phyloP scores from a whole-genome alignment of 2,329 filamentous ascomycete species.

The Pseudogymnoascus sp. region DNA sequence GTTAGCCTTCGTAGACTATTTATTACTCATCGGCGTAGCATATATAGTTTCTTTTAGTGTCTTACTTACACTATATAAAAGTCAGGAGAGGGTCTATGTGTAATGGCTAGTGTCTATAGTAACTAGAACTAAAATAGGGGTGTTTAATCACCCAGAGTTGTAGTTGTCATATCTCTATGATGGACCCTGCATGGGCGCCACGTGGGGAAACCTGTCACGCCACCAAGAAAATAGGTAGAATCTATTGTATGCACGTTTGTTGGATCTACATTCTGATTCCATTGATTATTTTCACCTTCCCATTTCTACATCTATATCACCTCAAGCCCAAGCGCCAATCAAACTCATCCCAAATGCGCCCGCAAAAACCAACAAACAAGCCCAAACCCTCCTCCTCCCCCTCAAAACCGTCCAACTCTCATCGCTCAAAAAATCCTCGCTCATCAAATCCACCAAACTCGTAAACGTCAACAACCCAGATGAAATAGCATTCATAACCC shows the following conservation, averaged over 20 bases:
- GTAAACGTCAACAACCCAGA: slow-evolving; percentile 71
- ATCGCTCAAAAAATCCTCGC: slow-evolving; percentile 70
- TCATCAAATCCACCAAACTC: slow-evolving; percentile 68
- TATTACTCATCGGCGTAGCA: background rate
- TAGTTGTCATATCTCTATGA: background rate
- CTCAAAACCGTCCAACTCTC: slow-evolving; percentile 54
- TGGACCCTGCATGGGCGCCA: too few relatives aligned
- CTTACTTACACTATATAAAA: background rate
- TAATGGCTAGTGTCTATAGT: background rate
- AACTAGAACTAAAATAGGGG: background rate
- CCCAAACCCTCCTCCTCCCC: slow-evolving; percentile 49
- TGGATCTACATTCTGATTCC: background rate
- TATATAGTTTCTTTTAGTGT: background rate
- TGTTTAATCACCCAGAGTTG: too few relatives aligned
- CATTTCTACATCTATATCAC: background rate
- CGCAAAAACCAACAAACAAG: slow-evolving; percentile 50
- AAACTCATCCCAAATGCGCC: slow-evolving; percentile 57
- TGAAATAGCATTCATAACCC: slow-evolving; percentile 78
- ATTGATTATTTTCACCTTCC: background rate
- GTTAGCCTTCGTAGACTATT: background rate
- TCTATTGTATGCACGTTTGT: background rate
- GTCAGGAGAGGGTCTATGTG: background rate
- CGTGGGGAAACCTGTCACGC: too few relatives aligned
- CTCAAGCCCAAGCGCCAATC: slow-evolving; percentile 55
- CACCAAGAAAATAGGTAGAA: too few relatives aligned